These are phyloP conservation scores for Ormosia semicastrata DNA, from an alignment of 306 rosid species.

Conservation along the genomic window DNA sequence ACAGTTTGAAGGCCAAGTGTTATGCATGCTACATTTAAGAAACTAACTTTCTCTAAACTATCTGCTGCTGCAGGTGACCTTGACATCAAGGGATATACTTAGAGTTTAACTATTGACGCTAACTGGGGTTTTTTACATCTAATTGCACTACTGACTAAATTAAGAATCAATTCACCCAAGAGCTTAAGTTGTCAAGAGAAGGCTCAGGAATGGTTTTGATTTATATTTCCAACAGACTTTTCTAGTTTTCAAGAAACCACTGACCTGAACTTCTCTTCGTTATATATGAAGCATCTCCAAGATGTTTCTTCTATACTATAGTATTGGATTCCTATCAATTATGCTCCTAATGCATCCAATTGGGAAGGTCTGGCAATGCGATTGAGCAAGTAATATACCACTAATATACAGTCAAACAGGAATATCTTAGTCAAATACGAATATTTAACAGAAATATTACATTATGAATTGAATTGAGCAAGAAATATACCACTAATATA, in stretches of 20 bases:
- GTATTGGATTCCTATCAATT: too few relatives aligned
- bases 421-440: too few relatives aligned
- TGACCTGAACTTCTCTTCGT: neutral
- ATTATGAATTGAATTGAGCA: too few relatives aligned
- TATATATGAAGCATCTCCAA: neutral
- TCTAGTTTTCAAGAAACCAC: neutral
- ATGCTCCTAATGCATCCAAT: too few relatives aligned
- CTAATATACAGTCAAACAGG: too few relatives aligned
- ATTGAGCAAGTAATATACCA: too few relatives aligned
- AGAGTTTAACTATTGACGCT: too few relatives aligned
- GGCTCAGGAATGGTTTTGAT: neutral
- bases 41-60: conserved; percentile 78
- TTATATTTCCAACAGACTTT: too few relatives aligned
- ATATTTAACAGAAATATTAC: too few relatives aligned
- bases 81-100: conserved; percentile 21
- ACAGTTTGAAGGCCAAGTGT: conserved; percentile 84
- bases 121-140: neutral
- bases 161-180: neutral
- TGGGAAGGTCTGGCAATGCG: too few relatives aligned
- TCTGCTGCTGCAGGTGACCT: conserved; percentile 86
- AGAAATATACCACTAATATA: too few relatives aligned
- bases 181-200: neutral
- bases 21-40: conserved; percentile 67
- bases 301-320: neutral
- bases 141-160: neutral